Base-by-base conservation (phyloP, 148 eudicot species). In the Fagopyrum tataricum region DNA sequence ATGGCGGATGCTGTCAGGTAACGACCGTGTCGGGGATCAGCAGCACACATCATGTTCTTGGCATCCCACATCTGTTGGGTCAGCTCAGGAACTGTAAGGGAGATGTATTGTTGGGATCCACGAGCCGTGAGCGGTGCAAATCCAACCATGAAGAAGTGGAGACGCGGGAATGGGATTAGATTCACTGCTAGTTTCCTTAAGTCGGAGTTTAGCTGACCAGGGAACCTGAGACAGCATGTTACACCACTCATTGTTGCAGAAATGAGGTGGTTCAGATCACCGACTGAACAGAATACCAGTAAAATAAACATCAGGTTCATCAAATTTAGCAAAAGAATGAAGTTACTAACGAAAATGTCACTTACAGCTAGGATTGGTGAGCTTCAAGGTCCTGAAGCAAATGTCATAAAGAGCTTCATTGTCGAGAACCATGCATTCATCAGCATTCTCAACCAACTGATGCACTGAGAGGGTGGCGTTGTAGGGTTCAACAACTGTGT, bases 1-100 rank as follows among this genome's bases (percentile, higher is more conserved):
- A 90, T 83, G 75, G 96, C 96, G 0, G 96, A 90, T 72, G 96
- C 96, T 15, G 96, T 90, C 10, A 90, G 82, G 81, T 90, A 90
- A 11, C 96, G 86, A 1, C 96, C 96, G 9, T 88, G 96, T 14
- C 92, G 86, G 0, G 96, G 96, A 67, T 90, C 96, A 6, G 96
- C 96, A 5, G 96, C 96, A 7, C 96, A 90, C 96, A 90, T 90
- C 96, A 90, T 90, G 87, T 90, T 90, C 82, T 87, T 90, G 42
- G 96, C 76, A 26, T 90, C 93, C 96, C 96, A 91, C 97, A 91
- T 91, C 59, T 91, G 97, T 67, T 89, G 93, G 4, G 93, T 89
- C 44, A 91, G 88, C 84, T 91, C 97, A 0, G 97, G 93, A 72
- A 91, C 97, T 6, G 97, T 81, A 72, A 91, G 87, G 52, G 93